Evolutionary conservation across 306 rosid genomes (phyloP), one percentile per base, ranked within the genome.

Genomic region (Acmispon strigosus): DNA sequence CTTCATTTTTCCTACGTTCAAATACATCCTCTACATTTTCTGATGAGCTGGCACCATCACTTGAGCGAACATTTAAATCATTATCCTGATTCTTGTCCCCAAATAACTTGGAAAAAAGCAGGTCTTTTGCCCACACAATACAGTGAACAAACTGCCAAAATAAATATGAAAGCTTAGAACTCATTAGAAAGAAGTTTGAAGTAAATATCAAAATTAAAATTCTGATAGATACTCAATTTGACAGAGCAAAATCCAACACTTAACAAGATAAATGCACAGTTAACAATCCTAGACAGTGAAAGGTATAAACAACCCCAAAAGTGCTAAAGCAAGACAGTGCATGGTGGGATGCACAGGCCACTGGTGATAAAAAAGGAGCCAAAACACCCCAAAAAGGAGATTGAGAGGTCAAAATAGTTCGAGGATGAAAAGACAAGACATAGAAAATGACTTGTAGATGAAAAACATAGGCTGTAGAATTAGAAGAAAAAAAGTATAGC

Each of bases 61-160:
- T 80, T 18, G 99, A 86, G 62, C 96, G 92, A 62, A 86, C 92
- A 78, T 95, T 95, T 78, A 95, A 86, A 76, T 95, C 99, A 45
- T 91, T 95, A 0, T 83, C 96, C 80, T 89, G 97, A 80, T 85
- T 95, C 87, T 88, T 95, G 69, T 91, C 96, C 49, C 99, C 99
- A 80, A 91, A 88, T 78, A 95, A 77, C 88, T 95, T 95, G 0
- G 96, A 80, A 72, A 95, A 95, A 66, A 95, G 96, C 39, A 95
- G 86, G 53, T 95, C 99, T 78, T 95, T 95, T 3, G 99, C 97
- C 99, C 99, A 95, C 20, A 95, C 99, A 69, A 95, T 85, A 82
- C 97, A 95, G 86, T 95, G 99, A 76, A 95, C 96, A 78, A 95
- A 95, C 99, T 95, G 88, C 76, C 61, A 66, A 59, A 77, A 59